Base-by-base conservation (phyloP, 2,329 filamentous ascomycete species). In the Daldinia eschscholtzii region DNA sequence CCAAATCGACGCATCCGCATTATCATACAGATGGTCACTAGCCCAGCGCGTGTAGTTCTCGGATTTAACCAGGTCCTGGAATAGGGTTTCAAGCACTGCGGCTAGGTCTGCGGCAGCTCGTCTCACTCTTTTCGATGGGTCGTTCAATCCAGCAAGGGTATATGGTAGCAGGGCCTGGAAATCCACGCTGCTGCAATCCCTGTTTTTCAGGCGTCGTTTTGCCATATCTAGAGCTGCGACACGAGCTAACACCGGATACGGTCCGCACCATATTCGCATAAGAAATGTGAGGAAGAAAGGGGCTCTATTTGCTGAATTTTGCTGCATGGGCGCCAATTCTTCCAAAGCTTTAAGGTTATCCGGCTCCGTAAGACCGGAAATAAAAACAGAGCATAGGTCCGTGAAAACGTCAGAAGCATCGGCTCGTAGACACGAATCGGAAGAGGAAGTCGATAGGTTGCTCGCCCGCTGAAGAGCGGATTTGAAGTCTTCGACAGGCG, bases 161-260 rank as follows among this genome's bases (percentile, higher is more conserved):
- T 97, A 98, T 2, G 95, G 95, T n/a, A 97, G 77, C 18, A 98
- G 79, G 10, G 89, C 87, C 77, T 98, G 95, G 56, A 94, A 85
- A 77, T 97, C 92, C 6, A 87, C 76, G 20, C 82, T 82, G 23
- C 76, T 79, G 61, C 82, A 83, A 65, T 86, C 84, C 13, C 80
- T 80, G 9, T 81, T 79, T 60, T 87, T 87, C 18, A 93, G 78
- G 28, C 85, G 83, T 33, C 83, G 83, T 66, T 89, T 88, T 13
- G 89, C 86, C 75, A 89, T 85, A 44, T 90, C 88, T 56, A 97
- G 80, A 10, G 94, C 93, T 7, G 89, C 86, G 61, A 87, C 85
- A 70, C 92, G 89, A 2, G 89, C 90, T 52, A 92, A 81, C 1
- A 88, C 88, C 6, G 93, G 91, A 75, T 91, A 91, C 1, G 89